Evolutionary conservation across 192 early-diverging fungal genomes (phyloP).

Genomic region (Paraglomus occultum): DNA sequence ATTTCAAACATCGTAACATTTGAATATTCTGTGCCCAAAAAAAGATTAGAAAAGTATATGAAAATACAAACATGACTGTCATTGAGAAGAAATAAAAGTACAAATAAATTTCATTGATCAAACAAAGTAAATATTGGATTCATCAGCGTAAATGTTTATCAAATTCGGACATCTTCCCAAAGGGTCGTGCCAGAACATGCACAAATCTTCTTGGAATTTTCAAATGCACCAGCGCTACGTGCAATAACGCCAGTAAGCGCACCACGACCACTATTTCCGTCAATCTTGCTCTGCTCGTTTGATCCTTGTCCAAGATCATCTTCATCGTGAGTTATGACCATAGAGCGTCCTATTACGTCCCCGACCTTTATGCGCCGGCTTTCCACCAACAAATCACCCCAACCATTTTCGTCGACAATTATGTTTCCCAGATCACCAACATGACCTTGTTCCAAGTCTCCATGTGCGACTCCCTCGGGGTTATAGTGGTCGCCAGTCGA

Average conservation of each 20-base stretch:
- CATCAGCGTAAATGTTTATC: not conserved
- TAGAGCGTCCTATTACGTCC: slow-evolving; percentile 86
- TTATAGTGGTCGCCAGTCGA: slow-evolving; percentile 58
- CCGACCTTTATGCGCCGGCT: slow-evolving; percentile 73
- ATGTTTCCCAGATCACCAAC: slow-evolving; percentile 69
- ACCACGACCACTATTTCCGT: slow-evolving; percentile 59
- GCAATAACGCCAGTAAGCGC: slow-evolving; percentile 83
- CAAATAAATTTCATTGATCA: no score
- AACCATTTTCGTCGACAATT: slow-evolving; percentile 62
- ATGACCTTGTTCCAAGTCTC: slow-evolving; percentile 47
- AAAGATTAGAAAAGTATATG: no score
- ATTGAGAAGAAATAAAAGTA: no score
- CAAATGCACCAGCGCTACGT: slow-evolving; percentile 85
- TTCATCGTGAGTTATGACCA: slow-evolving; percentile 63
- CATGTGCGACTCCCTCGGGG: slow-evolving; percentile 46
- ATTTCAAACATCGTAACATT: no score
- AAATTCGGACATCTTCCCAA: slow-evolving; percentile 76
- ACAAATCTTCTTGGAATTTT: slow-evolving; percentile 87
- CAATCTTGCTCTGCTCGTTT: slow-evolving; percentile 32
- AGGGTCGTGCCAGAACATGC: slow-evolving; percentile 82
- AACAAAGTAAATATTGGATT: no score
- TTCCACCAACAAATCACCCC: slow-evolving; percentile 76
- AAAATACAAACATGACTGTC: no score
- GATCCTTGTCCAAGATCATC: slow-evolving; percentile 54
- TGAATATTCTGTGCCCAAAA: no score